Conservation (phyloP, 225 moss, liverwort and hornwort species). For the Pseudoscleropodium purum region DNA sequence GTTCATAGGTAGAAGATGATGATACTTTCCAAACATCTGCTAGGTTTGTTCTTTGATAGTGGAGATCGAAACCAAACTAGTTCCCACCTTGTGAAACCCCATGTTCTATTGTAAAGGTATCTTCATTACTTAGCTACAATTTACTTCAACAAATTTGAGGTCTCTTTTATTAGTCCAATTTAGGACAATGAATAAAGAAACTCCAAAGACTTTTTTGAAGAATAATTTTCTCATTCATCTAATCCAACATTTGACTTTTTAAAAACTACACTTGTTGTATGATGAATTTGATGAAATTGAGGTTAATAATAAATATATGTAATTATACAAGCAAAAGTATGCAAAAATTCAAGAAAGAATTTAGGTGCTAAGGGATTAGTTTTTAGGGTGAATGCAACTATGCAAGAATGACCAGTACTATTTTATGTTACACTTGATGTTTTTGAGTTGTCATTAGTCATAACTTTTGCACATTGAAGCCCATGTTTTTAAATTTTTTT, state of each 20-base stretch:
- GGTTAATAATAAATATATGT: not conserved
- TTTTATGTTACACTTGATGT: no score
- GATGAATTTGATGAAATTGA: not conserved
- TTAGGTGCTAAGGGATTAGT: not conserved
- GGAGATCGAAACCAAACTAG: fast-evolving
- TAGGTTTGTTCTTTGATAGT: no score
- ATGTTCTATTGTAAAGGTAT: not conserved
- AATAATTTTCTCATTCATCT: no score
- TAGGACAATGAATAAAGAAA: fast-evolving
- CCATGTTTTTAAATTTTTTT: no score
- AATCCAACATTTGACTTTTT: not conserved
- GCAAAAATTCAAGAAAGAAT: not conserved
- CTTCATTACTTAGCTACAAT: no score
- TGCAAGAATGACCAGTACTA: no score
- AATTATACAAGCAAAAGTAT: not conserved
- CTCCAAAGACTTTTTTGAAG: fast-evolving
- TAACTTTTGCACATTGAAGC: no score
- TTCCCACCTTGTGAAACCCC: no score
- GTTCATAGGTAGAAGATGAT: no score
- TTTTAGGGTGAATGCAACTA: no score
- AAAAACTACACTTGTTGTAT: not conserved
- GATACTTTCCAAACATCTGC: no score
- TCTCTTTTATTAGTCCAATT: not conserved
- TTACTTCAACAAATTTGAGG: not conserved
- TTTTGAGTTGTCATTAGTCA: no score